phyloP scores from a whole-genome alignment of 352 stramenopile genomes.

The Phytophthora europaea region DNA sequence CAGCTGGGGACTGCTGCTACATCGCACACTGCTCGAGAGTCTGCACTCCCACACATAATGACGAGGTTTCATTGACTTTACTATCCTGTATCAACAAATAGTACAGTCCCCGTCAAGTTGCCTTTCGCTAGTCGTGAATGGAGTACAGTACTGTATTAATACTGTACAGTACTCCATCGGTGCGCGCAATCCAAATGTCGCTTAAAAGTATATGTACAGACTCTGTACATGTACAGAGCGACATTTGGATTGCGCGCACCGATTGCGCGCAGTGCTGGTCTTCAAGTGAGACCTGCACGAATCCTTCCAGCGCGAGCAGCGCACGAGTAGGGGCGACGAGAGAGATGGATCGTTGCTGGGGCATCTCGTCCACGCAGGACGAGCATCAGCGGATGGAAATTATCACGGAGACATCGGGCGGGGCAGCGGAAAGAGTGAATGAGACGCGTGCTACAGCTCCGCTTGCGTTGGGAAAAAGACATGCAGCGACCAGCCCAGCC shows the following conservation, averaged over 20 bases:
- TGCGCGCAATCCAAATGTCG: no score
- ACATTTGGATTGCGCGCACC: slow-evolving; percentile 20
- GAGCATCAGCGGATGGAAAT: not conserved
- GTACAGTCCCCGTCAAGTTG: not conserved
- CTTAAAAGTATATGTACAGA: no score
- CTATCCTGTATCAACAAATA: not conserved
- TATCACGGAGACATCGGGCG: not conserved
- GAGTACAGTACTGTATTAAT: no score
- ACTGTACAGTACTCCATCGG: no score
- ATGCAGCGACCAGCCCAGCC: slow-evolving; percentile 13
- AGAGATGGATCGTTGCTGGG: slow-evolving; percentile 20
- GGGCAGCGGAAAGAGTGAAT: not conserved
- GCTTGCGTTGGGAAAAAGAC: slow-evolving; percentile 23
- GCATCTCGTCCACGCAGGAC: not conserved
- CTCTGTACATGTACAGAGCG: no score
- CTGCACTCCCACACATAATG: slow-evolving; percentile 23
- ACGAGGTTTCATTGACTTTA: not conserved
- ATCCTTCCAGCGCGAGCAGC: not conserved
- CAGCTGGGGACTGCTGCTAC: slow-evolving; percentile 39
- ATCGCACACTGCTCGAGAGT: slow-evolving; percentile 37
- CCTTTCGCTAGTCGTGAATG: slow-evolving; percentile 14
- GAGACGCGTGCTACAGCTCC: not conserved
- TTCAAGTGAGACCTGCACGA: slow-evolving; percentile 16
- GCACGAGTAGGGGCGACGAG: not conserved
- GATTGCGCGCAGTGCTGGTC: slow-evolving; percentile 2